Percentiles rank a stretch among this genome's conserved stretches.
Evolutionary conservation across 208 protist genomes (phyloP).

Genomic region (Leishmania lainsoni): DNA sequence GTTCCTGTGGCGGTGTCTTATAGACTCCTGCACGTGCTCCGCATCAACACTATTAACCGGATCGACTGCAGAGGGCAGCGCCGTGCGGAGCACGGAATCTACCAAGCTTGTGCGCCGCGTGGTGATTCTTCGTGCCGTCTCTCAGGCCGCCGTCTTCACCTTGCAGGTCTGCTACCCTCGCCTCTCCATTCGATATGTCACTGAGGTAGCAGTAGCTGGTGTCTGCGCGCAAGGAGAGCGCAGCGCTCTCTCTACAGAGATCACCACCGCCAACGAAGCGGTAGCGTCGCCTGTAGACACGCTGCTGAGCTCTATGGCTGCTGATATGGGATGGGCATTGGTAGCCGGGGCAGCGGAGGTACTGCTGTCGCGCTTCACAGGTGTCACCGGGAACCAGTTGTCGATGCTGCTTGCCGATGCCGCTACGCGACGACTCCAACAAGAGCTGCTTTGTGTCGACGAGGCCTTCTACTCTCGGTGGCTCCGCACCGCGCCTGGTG

Average conservation of each 20-base stretch:
- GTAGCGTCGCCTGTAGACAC: slow-evolving; percentile 12
- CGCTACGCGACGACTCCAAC: slow-evolving; percentile 23
- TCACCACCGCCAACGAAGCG: background rate
- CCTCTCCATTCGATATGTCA: slow-evolving; percentile 22
- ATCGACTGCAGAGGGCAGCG: background rate
- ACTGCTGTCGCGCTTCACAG: slow-evolving; percentile 12
- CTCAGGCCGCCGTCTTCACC: slow-evolving; percentile 15
- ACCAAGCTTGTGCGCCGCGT: slow-evolving; percentile 7
- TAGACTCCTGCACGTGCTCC: background rate
- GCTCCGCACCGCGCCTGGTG: slow-evolving; percentile 8
- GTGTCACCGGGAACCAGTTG: slow-evolving; percentile 6
- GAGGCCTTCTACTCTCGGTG: slow-evolving; percentile 60
- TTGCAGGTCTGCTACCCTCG: slow-evolving; percentile 28
- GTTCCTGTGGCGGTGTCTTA: background rate
- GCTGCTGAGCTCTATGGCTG: slow-evolving; percentile 19
- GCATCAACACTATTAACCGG: background rate
- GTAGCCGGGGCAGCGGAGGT: slow-evolving; percentile 23
- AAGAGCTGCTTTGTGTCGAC: slow-evolving; percentile 45
- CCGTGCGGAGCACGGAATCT: background rate
- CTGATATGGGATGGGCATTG: slow-evolving; percentile 22
- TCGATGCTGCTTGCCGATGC: slow-evolving; percentile 28
- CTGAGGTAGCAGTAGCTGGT: slow-evolving; percentile 18
- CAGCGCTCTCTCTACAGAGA: background rate
- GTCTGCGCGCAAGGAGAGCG: background rate
- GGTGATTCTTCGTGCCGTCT: slow-evolving; percentile 18